Percentiles rank a stretch among this genome's conserved stretches.
These are phyloP conservation scores for Yamadazyma paraphyllophila DNA, from an alignment of 805 yeast genomes.

Conservation along the genomic window DNA sequence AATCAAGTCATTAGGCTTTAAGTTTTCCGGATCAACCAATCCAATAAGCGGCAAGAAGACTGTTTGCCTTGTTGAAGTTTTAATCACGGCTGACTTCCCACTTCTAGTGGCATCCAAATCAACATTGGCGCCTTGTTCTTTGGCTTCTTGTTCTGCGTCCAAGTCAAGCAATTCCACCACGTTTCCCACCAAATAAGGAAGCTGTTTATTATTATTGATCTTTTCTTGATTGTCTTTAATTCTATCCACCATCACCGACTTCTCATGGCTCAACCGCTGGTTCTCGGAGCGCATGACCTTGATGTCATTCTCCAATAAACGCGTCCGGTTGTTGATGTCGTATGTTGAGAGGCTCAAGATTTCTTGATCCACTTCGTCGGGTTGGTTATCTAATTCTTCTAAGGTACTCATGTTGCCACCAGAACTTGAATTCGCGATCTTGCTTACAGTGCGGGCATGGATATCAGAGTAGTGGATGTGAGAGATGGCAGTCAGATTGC, in stretches of 20 bases:
- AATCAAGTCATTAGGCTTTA: conserved; percentile 95
- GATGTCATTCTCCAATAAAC: conserved; percentile 89
- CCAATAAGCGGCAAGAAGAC: conserved; percentile 96
- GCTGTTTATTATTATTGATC: conserved; percentile 90
- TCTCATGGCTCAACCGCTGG: conserved; percentile 88
- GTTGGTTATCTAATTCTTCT: conserved; percentile 63
- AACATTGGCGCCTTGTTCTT: conserved; percentile 91
- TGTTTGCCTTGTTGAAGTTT: conserved; percentile 96
- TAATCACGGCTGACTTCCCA: conserved; percentile 97
- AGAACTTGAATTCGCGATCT: not conserved
- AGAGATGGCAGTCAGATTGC: too few relatives aligned
- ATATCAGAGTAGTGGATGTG: too few relatives aligned
- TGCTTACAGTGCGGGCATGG: too few relatives aligned
- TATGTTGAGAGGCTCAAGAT: conserved; percentile 73
- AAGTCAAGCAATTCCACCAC: conserved; percentile 92
- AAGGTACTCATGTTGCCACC: conserved; percentile 64
- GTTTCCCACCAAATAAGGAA: conserved; percentile 95
- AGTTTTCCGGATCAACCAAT: conserved; percentile 82
- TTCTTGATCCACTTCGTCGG: conserved; percentile 74
- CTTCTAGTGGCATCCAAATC: conserved; percentile 87
- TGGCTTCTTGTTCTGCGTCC: conserved; percentile 77
- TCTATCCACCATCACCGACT: conserved; percentile 86
- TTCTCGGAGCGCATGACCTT: conserved; percentile 91
- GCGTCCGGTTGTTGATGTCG: conserved; percentile 82
- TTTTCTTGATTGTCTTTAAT: conserved; percentile 95